Evolutionary conservation across 2,329 filamentous ascomycete species (phyloP), one percentile per base, ranked within the genome.

Genomic region (Ciborinia camelliae): DNA sequence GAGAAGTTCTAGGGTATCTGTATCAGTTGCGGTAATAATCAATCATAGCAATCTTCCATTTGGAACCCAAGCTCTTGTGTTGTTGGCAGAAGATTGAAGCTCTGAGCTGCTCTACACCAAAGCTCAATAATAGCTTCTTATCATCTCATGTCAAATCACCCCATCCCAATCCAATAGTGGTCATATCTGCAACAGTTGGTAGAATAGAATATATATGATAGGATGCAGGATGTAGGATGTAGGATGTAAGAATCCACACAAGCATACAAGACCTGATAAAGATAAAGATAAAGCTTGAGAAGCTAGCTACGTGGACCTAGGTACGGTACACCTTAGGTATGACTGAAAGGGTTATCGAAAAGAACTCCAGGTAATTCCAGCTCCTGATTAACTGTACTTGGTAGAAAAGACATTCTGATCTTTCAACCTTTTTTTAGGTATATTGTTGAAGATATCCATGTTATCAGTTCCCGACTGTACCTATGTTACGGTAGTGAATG

Each of bases 31-130:
- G n/a, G n/a, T n/a, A n/a, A n/a, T n/a, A 43, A 20, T 12, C 26
- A 50, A 50, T 50, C 48, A 50, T 50, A 53, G n/a, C 51, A 53
- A 53, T 23, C 30, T n/a, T n/a, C n/a, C n/a, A n/a, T n/a, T 30
- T 32, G 30, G 20, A n/a, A 18, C 28, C 28, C 50, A 52, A 32
- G 50, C 50, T 52, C 20, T 35, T 23, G 3, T 8, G 50, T n/a
- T 52, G 2, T 6, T 15, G 1, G 39, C 39, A 20, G 18, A 43
- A n/a, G n/a, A n/a, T n/a, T n/a, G n/a, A n/a, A n/a, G n/a, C n/a
- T n/a, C n/a, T n/a, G n/a, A n/a, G n/a, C n/a, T n/a, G n/a, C n/a
- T n/a, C n/a, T n/a, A n/a, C n/a, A n/a, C 47, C 47, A 15, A 15
- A 28, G 47, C 45, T 48, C 10, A n/a, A n/a, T n/a, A 26, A 15